Percentiles rank a stretch among this genome's conserved stretches.
phyloP scores from a whole-genome alignment of 331 rosid genomes.

The Quercus phellos region DNA sequence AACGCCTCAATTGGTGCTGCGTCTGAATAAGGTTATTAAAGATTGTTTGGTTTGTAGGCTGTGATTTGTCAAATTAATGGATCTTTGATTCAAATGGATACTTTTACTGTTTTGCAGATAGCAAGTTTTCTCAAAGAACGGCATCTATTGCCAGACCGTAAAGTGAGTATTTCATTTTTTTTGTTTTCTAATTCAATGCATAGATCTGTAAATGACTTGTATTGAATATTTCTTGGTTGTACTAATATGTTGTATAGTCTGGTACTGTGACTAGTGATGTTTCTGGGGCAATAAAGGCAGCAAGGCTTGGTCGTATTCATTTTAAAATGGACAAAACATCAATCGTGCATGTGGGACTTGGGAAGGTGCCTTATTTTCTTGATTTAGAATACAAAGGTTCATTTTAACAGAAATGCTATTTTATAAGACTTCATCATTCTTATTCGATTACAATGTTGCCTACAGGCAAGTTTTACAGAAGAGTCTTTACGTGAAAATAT shows the following conservation, averaged over 20 bases:
- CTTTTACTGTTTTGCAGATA: conserved; percentile 54
- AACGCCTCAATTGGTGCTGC: conserved; percentile 92
- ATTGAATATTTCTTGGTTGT: conserved; percentile 21
- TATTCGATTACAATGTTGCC: conserved; percentile 19
- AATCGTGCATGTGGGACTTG: conserved; percentile 81
- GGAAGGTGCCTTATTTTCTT: conserved; percentile 58
- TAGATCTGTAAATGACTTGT: conserved; percentile 4
- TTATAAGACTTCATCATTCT: background rate
- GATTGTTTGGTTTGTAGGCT: conserved; percentile 7
- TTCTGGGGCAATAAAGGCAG: conserved; percentile 72
- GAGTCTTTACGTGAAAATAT: conserved; percentile 74
- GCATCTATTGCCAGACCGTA: conserved; percentile 91
- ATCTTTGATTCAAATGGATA: conserved; percentile 22
- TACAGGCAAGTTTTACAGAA: conserved; percentile 74
- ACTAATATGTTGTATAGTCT: conserved; percentile 50
- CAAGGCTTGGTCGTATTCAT: conserved; percentile 74
- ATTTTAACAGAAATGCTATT: background rate
- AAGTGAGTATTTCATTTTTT: conserved; percentile 49
- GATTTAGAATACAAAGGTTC: conserved; percentile 5
- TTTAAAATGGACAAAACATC: conserved; percentile 94
- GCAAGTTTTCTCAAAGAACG: conserved; percentile 92
- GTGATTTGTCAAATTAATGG: conserved; percentile 17
- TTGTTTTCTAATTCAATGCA: conserved; percentile 21
- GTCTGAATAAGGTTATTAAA: conserved; percentile 73
- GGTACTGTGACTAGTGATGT: conserved; percentile 93